These are phyloP conservation scores for Rhizopogon sp. DNA, from an alignment of 768 basidiomycete species.

Conservation along the genomic window DNA sequence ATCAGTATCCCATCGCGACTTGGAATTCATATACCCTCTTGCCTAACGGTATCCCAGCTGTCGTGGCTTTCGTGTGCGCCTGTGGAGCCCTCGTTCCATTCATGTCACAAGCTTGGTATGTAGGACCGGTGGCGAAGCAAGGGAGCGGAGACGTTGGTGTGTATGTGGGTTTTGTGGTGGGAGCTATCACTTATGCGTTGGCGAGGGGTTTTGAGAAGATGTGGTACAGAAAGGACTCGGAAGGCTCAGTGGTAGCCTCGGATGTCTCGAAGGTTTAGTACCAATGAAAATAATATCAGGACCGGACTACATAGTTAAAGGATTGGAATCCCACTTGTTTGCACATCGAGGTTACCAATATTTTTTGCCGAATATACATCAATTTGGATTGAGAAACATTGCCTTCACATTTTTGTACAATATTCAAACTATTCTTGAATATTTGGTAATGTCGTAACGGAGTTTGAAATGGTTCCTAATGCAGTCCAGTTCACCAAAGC, in stretches of 20 bases:
- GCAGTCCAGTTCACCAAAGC: too few species aligned
- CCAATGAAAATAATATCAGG: too few species aligned
- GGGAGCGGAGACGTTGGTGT: conserved; percentile 48
- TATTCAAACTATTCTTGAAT: too few species aligned
- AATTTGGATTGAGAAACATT: too few species aligned
- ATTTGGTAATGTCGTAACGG: too few species aligned
- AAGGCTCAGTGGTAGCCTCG: not conserved
- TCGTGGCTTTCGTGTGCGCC: conserved; percentile 34
- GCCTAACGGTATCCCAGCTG: conserved; percentile 37
- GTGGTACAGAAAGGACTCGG: conserved; percentile 3
- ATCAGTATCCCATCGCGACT: conserved; percentile 29
- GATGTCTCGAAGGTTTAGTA: too few species aligned
- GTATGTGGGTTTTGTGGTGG: conserved; percentile 31
- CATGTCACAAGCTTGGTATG: conserved; percentile 51
- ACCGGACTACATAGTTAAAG: too few species aligned
- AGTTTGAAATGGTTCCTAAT: too few species aligned
- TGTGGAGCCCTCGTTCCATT: conserved; percentile 38
- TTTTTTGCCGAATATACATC: too few species aligned
- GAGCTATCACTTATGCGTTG: conserved; percentile 25
- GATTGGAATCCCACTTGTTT: too few species aligned
- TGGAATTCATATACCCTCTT: conserved; percentile 34
- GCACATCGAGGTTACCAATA: too few species aligned
- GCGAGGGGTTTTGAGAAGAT: conserved; percentile 25
- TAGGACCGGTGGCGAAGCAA: conserved; percentile 39
- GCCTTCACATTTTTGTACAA: too few species aligned